These are phyloP conservation scores for Backusella morwellensis DNA, from an alignment of 192 early-diverging fungal species.

Conservation along the genomic window DNA sequence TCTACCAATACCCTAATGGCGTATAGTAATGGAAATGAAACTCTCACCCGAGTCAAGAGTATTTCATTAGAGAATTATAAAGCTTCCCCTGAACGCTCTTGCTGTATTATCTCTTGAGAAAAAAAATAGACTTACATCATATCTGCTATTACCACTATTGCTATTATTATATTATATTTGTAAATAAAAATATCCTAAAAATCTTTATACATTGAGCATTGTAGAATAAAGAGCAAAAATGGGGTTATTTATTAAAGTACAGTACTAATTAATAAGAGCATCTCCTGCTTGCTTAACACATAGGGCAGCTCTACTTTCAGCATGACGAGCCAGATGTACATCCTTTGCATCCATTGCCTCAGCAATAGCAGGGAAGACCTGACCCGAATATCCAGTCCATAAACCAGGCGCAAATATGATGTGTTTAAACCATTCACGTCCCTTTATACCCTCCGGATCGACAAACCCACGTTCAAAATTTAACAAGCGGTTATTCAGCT, in stretches of 20 bases:
- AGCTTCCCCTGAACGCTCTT: not conserved
- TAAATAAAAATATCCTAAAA: not conserved
- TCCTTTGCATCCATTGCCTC: slow-evolving; percentile 31
- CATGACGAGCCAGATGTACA: slow-evolving; percentile 10
- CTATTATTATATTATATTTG: not conserved
- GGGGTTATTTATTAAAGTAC: not conserved
- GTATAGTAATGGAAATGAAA: not conserved
- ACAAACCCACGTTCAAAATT: slow-evolving; percentile 58
- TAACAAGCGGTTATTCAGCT: slow-evolving; percentile 47
- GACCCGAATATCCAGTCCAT: slow-evolving; percentile 41
- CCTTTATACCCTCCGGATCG: slow-evolving; percentile 51
- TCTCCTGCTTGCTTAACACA: slow-evolving; percentile 22
- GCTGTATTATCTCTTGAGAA: not conserved
- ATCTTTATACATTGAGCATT: not conserved
- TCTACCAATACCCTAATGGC: not conserved
- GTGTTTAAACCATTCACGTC: slow-evolving; percentile 60
- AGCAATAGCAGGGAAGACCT: slow-evolving; percentile 29
- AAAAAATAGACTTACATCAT: not conserved
- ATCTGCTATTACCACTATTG: not conserved
- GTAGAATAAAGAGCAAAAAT: not conserved
- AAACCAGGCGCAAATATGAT: slow-evolving; percentile 54
- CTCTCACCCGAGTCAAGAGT: not conserved
- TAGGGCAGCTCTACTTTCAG: slow-evolving; percentile 27
- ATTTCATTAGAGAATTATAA: not conserved
- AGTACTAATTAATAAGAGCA: not conserved